phyloP scores from a whole-genome alignment of 1,284 basidiomycete species.

The Cutaneotrichosporon sp. region DNA sequence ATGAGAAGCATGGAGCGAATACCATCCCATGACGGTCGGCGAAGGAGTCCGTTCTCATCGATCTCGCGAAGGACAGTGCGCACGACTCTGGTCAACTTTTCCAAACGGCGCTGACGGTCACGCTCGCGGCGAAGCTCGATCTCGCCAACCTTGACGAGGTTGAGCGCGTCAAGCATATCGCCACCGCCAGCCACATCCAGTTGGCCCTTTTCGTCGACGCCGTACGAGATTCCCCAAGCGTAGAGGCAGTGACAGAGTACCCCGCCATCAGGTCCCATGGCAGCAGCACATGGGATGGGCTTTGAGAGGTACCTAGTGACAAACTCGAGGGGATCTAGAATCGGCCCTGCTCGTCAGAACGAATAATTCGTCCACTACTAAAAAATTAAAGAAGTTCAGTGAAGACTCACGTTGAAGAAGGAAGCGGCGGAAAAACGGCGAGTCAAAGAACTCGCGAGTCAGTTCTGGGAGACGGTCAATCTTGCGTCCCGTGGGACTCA shows the following conservation, averaged over 20 bases:
- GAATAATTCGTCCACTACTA: not conserved
- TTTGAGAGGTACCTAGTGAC: conserved; percentile 55
- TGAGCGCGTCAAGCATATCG: conserved; percentile 18
- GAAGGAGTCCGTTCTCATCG: conserved; percentile 68
- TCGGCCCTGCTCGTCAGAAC: conserved; percentile 39
- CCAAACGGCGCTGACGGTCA: conserved; percentile 47
- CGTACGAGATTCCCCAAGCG: conserved; percentile 79
- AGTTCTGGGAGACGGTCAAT: conserved; percentile 53
- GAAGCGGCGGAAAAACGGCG: conserved; percentile 74
- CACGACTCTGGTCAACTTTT: conserved; percentile 57
- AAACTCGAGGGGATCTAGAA: conserved; percentile 62
- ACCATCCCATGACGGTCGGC: conserved; percentile 80
- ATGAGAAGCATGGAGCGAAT: conserved; percentile 69
- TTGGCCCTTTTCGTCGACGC: conserved; percentile 68
- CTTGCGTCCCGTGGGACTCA: conserved; percentile 18
- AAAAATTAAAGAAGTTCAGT: too few relatives aligned
- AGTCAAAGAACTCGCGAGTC: conserved; percentile 69
- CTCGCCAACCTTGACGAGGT: conserved; percentile 21
- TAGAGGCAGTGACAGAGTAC: conserved; percentile 57
- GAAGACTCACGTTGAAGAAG: conserved; percentile 72
- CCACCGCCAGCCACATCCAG: conserved; percentile 36
- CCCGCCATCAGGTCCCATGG: conserved; percentile 53
- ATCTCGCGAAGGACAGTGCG: conserved; percentile 69
- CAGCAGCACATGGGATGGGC: conserved; percentile 53
- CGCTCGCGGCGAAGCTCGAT: conserved; percentile 43